These are phyloP conservation scores for Proliferodiscus dingleyae DNA, from an alignment of 2,329 filamentous ascomycete genomes.

Conservation along the genomic window DNA sequence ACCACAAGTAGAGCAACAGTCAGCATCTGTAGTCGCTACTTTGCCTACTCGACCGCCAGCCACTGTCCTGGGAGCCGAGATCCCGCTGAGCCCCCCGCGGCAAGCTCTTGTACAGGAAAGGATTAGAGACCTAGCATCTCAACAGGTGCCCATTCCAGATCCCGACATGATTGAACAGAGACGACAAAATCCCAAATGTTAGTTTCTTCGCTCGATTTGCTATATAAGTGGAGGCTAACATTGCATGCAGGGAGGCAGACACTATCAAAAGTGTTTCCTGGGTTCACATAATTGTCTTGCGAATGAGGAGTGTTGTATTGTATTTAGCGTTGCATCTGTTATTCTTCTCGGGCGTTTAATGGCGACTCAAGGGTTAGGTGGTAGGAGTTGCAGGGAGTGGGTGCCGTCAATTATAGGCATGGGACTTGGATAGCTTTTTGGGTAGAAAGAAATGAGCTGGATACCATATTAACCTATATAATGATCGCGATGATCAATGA, in stretches of 20 bases:
- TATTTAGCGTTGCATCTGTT: conserved; percentile 16
- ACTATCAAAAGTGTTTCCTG: conserved; percentile 25
- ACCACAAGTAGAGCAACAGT: conserved; percentile 7
- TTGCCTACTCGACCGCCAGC: conserved; percentile 1
- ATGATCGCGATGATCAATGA: background rate
- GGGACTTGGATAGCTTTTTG: background rate
- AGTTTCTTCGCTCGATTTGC: background rate
- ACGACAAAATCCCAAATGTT: conserved; percentile 18
- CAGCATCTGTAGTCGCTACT: conserved; percentile 12
- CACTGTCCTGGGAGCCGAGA: conserved; percentile 4
- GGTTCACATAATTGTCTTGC: conserved; percentile 15
- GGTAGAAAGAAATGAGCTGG: too few species aligned
- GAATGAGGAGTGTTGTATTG: conserved; percentile 1
- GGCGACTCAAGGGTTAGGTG: too few species aligned
- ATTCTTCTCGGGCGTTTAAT: conserved; percentile 5
- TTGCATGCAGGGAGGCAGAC: conserved; percentile 18
- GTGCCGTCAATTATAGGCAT: too few species aligned
- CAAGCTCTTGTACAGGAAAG: conserved; percentile 21
- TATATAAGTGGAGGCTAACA: conserved; percentile 7
- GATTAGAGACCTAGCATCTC: conserved; percentile 23
- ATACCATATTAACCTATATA: too few species aligned
- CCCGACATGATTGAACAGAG: conserved; percentile 16
- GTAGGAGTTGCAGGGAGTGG: too few species aligned
- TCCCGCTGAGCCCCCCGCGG: conserved; percentile 2
- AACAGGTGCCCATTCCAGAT: conserved; percentile 21